Percentiles rank a stretch among this genome's conserved stretches.
Conservation (phyloP, 345 rosid species). For the Hibiscus mutabilis region DNA sequence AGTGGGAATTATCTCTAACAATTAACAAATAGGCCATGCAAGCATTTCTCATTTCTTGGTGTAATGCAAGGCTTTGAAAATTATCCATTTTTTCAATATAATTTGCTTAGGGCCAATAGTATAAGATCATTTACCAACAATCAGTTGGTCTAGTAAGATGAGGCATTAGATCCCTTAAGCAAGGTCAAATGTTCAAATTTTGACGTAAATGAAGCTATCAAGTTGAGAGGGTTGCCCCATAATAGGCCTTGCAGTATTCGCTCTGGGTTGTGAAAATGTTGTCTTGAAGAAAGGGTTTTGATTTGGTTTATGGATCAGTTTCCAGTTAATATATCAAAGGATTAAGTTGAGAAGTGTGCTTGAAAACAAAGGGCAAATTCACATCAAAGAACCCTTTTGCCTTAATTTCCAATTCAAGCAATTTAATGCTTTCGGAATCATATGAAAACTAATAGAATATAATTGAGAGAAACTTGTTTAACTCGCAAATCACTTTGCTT, state of each 20-base stretch:
- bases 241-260: too few relatives aligned
- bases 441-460: background rate
- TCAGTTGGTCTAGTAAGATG: too few relatives aligned
- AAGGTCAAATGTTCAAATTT: too few relatives aligned
- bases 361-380: conserved; percentile 16
- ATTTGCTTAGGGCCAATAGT: background rate
- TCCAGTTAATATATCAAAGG: background rate
- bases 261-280: background rate
- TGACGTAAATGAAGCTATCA: too few relatives aligned
- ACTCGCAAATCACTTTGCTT: background rate
- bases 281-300: background rate
- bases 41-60: background rate
- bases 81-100: background rate
- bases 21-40: background rate
- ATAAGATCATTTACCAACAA: too few relatives aligned
- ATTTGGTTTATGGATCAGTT: conserved; percentile 8
- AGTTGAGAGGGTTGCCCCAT: too few relatives aligned
- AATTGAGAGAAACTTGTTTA: conserved; percentile 18
- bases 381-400: conserved; percentile 12
- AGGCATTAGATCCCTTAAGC: too few relatives aligned
- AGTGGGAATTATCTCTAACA: background rate
- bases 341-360: conserved; percentile 18
- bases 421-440: conserved; percentile 15
- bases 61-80: background rate
- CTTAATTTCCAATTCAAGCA: conserved; percentile 55